phyloP scores from a whole-genome alignment of 2,329 filamentous ascomycete genomes.

The Phaeosphaeria sp. region DNA sequence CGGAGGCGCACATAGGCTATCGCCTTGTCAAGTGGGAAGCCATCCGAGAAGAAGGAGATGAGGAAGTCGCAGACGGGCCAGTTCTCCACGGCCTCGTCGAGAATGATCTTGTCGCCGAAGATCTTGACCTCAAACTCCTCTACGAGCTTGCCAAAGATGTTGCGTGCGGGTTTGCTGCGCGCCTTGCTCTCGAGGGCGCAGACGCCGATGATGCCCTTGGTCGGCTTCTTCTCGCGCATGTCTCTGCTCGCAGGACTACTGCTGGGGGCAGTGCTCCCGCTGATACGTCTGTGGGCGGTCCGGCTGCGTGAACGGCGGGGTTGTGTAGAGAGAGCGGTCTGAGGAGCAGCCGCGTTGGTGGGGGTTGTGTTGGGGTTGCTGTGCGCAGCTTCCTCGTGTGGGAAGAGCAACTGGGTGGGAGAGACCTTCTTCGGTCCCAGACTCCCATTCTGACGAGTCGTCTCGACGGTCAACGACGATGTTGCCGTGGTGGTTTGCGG shows the following conservation, averaged over 20 bases:
- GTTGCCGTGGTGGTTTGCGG: constrained; percentile 52
- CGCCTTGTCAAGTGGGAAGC: constrained; percentile 95
- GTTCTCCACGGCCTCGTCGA: constrained; percentile 95
- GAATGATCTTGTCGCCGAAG: constrained; percentile 97
- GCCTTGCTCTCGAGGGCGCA: constrained; percentile 96
- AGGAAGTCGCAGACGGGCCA: constrained; percentile 97
- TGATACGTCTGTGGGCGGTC: constrained; percentile 75
- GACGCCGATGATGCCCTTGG: constrained; percentile 78
- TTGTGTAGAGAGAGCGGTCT: constrained; percentile 17
- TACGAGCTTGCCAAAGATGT: constrained; percentile 91
- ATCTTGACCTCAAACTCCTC: constrained; percentile 96
- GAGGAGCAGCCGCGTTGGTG: constrained; percentile 22
- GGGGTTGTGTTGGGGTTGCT: constrained; percentile 18
- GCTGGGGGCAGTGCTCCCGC: constrained; percentile 80
- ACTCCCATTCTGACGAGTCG: constrained; percentile 52
- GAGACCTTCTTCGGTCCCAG: constrained; percentile 45
- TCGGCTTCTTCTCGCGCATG: constrained; percentile 58
- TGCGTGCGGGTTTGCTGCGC: constrained; percentile 93
- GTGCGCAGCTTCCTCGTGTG: constrained; percentile 32
- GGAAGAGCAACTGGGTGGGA: constrained; percentile 45
- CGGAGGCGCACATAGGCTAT: constrained; percentile 93
- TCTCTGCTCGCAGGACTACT: constrained; percentile 76
- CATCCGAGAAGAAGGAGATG: constrained; percentile 98
- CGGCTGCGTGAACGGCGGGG: constrained; percentile 47
- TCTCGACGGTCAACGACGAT: constrained; percentile 52